phyloP scores from a whole-genome alignment of 768 basidiomycete genomes.

The Auricularia sp. region DNA sequence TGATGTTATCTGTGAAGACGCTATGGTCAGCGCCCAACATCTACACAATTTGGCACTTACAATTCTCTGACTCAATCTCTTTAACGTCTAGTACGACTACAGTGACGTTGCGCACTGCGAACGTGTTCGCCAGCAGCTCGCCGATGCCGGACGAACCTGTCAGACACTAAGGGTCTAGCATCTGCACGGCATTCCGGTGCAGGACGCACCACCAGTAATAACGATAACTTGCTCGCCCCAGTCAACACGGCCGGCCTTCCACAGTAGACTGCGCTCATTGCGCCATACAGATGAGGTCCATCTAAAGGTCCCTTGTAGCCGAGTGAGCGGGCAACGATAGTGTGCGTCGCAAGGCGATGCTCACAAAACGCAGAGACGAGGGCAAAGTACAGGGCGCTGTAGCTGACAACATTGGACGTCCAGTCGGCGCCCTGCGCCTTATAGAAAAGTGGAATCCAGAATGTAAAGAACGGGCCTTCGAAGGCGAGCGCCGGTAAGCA shows the following conservation, averaged over 20 bases:
- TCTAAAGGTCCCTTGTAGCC: constrained; percentile 47
- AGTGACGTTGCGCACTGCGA: constrained; percentile 70
- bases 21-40: background rate
- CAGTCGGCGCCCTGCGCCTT: constrained; percentile 51
- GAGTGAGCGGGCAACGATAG: background rate
- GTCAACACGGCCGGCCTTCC: constrained; percentile 50
- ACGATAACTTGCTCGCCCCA: constrained; percentile 89
- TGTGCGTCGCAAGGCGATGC: constrained; percentile 19
- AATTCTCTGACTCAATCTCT: constrained; percentile 62
- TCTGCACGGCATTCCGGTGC: background rate
- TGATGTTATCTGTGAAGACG: constrained; percentile 52
- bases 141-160: constrained; percentile 85
- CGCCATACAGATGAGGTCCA: constrained; percentile 68
- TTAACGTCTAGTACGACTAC: constrained; percentile 84
- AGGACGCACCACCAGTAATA: constrained; percentile 71
- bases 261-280: constrained; percentile 60
- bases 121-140: constrained; percentile 75
- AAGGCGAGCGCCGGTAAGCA: background rate
- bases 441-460: constrained; percentile 71
- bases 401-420: constrained; percentile 42
- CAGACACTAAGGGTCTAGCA: background rate
- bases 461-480: constrained; percentile 75
- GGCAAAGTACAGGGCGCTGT: constrained; percentile 46
- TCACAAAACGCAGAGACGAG: constrained; percentile 57
- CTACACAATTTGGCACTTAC: constrained; percentile 31